Percentiles rank a stretch among this genome's conserved stretches.
Conservation (phyloP, 2,329 filamentous ascomycete species). For the Hypomyces perniciosus region DNA sequence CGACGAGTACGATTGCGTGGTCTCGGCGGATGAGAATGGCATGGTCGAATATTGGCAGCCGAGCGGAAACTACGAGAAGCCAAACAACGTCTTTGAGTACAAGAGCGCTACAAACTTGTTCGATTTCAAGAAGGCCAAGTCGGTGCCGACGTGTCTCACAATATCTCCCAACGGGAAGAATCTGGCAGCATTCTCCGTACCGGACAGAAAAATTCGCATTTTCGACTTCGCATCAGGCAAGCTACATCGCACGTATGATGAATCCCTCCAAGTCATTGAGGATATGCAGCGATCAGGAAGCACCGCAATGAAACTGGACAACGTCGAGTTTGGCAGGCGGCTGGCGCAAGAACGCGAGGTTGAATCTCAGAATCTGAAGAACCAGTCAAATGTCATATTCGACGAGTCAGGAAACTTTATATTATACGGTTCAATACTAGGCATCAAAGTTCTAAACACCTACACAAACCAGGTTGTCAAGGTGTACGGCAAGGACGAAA, state of each 20-base stretch:
- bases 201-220: slow-evolving; percentile 84
- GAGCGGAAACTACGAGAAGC: slow-evolving; percentile 76
- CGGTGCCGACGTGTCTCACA: slow-evolving; percentile 71
- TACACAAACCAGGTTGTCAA: slow-evolving; percentile 89
- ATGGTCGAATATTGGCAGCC: slow-evolving; percentile 98
- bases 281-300: slow-evolving; percentile 97
- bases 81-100: slow-evolving; percentile 82
- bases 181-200: slow-evolving; percentile 85
- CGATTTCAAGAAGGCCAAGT: slow-evolving; percentile 94
- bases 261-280: slow-evolving; percentile 80
- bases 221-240: slow-evolving; percentile 91
- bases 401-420: slow-evolving; percentile 96
- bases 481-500: slow-evolving; percentile 84
- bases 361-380: slow-evolving; percentile 60
- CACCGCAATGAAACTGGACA: slow-evolving; percentile 71
- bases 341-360: slow-evolving; percentile 82
- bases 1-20: slow-evolving; percentile 77
- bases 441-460: slow-evolving; percentile 93
- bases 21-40: slow-evolving; percentile 81
- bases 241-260: slow-evolving; percentile 87
- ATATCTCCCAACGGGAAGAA: slow-evolving; percentile 81
- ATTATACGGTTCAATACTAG: slow-evolving; percentile 85
- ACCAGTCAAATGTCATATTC: slow-evolving; percentile 81
- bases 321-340: slow-evolving; percentile 85
- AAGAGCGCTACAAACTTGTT: slow-evolving; percentile 94